A percentile compares a stretch with the other conserved stretches of the same genome.
Conservation (phyloP, 495 filamentous ascomycete species). For the Letharia columbiana region DNA sequence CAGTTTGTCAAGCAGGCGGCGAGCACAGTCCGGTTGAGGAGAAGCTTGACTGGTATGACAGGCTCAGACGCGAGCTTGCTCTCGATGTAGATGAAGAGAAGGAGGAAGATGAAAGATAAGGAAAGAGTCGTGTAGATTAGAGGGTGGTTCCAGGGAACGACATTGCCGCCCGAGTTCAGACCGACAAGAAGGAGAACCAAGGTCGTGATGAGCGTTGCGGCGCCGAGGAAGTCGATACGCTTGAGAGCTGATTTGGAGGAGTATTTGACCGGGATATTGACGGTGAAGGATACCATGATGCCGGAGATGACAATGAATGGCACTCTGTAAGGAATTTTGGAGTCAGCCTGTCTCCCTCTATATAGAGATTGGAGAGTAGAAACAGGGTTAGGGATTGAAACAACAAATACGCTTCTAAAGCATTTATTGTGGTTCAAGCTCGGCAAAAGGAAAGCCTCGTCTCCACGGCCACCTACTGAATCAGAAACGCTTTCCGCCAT, state of each 20-base stretch:
- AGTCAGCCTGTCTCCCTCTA: not conserved
- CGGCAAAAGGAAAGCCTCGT: not conserved
- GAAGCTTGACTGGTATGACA: constrained; percentile 59
- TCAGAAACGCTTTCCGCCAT: constrained; percentile 68
- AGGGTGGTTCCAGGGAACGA: constrained; percentile 65
- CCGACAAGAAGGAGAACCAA: constrained; percentile 59
- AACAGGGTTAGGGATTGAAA: too few relatives aligned
- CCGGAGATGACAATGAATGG: constrained; percentile 55
- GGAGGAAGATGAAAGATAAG: constrained; percentile 45
- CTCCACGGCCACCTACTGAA: constrained; percentile 39
- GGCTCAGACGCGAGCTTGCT: constrained; percentile 50
- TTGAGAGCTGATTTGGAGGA: constrained; percentile 53
- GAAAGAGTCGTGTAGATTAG: constrained; percentile 52
- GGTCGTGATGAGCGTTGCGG: constrained; percentile 46
- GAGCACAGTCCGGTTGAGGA: constrained; percentile 54
- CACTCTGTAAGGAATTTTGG: constrained; percentile 31
- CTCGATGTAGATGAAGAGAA: constrained; percentile 51
- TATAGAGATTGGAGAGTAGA: too few relatives aligned
- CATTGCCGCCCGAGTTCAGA: constrained; percentile 63
- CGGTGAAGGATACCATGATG: constrained; percentile 54
- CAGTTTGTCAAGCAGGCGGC: constrained; percentile 59
- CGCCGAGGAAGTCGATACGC: constrained; percentile 60
- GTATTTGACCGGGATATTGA: constrained; percentile 68
- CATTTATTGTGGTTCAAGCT: too few relatives aligned
- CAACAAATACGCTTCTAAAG: too few relatives aligned